phyloP scores from a whole-genome alignment of 345 rosid species.

The Cardiospermum halicacabum region DNA sequence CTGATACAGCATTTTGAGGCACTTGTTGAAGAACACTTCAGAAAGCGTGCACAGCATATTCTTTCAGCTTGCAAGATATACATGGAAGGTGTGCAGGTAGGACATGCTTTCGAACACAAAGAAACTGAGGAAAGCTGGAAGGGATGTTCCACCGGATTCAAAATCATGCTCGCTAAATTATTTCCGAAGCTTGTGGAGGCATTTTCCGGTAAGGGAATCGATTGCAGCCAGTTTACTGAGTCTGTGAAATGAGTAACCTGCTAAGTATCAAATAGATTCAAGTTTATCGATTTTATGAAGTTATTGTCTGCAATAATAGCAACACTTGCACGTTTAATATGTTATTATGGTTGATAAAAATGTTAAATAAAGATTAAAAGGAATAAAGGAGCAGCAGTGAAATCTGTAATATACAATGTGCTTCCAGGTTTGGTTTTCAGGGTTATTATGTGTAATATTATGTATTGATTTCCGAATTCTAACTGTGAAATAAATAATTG shows the following conservation, averaged over 20 bases:
- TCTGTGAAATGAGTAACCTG: conserved; percentile 22
- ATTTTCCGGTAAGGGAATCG: conserved; percentile 62
- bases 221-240: conserved; percentile 43
- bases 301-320: conserved; percentile 18
- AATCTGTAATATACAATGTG: not conserved
- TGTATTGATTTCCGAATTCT: not conserved
- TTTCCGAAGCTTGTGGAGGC: conserved; percentile 69
- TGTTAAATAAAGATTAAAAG: not conserved
- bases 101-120: conserved; percentile 28
- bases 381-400: not conserved
- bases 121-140: conserved; percentile 30
- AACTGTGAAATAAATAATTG: conserved; percentile 3
- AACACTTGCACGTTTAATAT: not conserved
- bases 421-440: not conserved
- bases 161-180: conserved; percentile 88
- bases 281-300: conserved; percentile 2
- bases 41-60: conserved; percentile 32
- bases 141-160: conserved; percentile 79
- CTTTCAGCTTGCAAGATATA: conserved; percentile 66
- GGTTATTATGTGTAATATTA: not conserved
- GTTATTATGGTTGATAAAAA: not conserved
- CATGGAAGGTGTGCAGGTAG: conserved; percentile 66
- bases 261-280: not conserved
- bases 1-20: conserved; percentile 72
- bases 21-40: conserved; percentile 74